Percentiles rank a stretch among this genome's conserved stretches.
phyloP scores from a whole-genome alignment of 2,329 filamentous ascomycete genomes.

The Colletotrichum nymphaeae region DNA sequence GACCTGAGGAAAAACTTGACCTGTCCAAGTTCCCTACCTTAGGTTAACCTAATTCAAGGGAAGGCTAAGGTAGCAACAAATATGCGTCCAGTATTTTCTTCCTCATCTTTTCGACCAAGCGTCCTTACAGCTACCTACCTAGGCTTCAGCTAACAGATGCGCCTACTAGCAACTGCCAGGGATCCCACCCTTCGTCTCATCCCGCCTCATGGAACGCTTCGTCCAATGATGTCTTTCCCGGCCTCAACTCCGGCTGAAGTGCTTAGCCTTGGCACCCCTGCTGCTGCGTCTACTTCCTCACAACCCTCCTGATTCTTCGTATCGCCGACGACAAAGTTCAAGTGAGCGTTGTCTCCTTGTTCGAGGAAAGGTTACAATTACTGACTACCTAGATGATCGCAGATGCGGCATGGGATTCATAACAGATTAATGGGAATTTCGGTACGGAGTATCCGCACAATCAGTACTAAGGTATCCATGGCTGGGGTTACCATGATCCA shows the following conservation, averaged over 20 bases:
- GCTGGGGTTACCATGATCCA: not conserved
- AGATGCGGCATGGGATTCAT: not conserved
- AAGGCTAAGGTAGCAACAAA: not conserved
- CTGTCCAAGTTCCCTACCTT: not conserved
- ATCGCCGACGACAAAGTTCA: not conserved
- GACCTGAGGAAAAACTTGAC: too few species aligned
- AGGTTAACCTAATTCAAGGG: not conserved
- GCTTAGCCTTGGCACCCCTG: not conserved
- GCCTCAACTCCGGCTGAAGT: not conserved
- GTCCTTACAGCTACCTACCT: too few species aligned
- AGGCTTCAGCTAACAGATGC: not conserved
- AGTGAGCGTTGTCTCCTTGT: not conserved
- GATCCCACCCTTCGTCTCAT: not conserved
- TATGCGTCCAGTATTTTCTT: not conserved
- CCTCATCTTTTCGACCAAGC: not conserved
- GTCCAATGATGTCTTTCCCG: not conserved
- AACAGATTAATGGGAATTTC: too few species aligned
- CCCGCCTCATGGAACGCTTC: not conserved
- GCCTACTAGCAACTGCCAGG: not conserved
- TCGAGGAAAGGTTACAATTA: not conserved
- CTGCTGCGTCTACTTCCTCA: not conserved
- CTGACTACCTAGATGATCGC: not conserved
- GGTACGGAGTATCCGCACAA: not conserved
- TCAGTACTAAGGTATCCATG: not conserved
- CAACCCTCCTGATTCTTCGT: not conserved